Evolutionary conservation across 345 rosid genomes (phyloP).

Genomic region (Linum usitatissimum): DNA sequence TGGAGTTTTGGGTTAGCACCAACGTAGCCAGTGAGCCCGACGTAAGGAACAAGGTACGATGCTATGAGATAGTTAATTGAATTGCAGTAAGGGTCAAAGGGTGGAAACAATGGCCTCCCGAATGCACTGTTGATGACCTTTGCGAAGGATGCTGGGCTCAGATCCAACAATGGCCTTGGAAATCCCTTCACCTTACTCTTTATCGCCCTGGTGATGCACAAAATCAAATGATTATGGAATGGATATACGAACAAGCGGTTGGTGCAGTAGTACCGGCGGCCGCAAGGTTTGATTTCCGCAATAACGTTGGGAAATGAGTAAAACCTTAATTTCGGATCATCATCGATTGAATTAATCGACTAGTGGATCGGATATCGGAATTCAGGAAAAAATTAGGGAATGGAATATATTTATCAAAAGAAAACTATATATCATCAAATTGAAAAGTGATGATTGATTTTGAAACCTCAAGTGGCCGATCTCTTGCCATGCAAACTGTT

Average conservation of each 20-base stretch:
- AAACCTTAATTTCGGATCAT: no score
- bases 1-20: not conserved
- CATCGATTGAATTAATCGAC: no score
- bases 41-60: constrained; percentile 7
- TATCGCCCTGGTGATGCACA: constrained; percentile 39
- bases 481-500: constrained; percentile 83
- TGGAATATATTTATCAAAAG: no score
- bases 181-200: constrained; percentile 55
- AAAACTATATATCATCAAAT: no score
- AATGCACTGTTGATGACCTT: constrained; percentile 42
- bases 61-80: constrained; percentile 15
- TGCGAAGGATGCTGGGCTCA: constrained; percentile 50
- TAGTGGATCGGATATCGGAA: no score
- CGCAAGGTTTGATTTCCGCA: no score
- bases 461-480: constrained; percentile 71
- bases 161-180: constrained; percentile 64
- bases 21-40: constrained; percentile 8
- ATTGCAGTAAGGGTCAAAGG: constrained; percentile 61
- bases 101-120: constrained; percentile 38
- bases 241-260: no score
- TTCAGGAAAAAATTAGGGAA: no score
- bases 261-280: no score
- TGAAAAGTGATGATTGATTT: no score
- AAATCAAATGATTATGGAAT: no score
- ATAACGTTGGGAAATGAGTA: no score